Evolutionary conservation across 345 rosid genomes (phyloP), one percentile per base, ranked within the genome.

Genomic region (Erucastrum elatum): DNA sequence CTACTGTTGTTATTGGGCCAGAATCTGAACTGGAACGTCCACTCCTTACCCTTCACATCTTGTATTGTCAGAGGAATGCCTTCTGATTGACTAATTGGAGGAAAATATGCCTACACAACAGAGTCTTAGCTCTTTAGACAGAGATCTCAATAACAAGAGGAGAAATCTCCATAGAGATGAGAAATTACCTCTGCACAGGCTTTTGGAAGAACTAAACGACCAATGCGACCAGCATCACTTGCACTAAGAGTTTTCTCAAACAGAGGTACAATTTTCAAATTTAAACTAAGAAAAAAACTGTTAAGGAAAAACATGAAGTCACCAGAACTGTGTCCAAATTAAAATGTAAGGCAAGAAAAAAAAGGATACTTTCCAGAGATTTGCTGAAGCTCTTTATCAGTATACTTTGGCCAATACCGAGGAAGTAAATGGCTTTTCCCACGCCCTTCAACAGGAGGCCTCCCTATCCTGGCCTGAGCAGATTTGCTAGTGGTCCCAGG

Each of bases 1-100:
- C 98, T 89, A 77, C 98, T 94, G 62, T 94, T 94, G 90, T 94
- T 94, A 82, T 94, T 94, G 25, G 98, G 98, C 98, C 98, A 94
- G 88, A 88, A 94, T 81, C 98, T 90, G 88, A 94, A 94, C 87
- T 94, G 98, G 64, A 94, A 94, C 3, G 88, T 88, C 98, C 98
- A 94, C 82, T 94, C 97, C 80, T 87, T 89, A 62, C 97, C 97
- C 81, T 76, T 92, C 64, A 89, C 87, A 75, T 94, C 97, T 86
- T 90, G 97, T 79, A 94, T 84, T 87, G 81, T 87, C 81, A 92
- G 72, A 61, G 96, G 97, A 84, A 92, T 80, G 55, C 98, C 97
- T 86, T 94, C 98, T 2, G 97, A 90, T 85, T 92, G 98, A 62
- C 88, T 86, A 82, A 94, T 92, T 10, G 88, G 83, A 85, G 98